phyloP scores from a whole-genome alignment of 176 grass and related monocot species.

The Aegilops tauschii region DNA sequence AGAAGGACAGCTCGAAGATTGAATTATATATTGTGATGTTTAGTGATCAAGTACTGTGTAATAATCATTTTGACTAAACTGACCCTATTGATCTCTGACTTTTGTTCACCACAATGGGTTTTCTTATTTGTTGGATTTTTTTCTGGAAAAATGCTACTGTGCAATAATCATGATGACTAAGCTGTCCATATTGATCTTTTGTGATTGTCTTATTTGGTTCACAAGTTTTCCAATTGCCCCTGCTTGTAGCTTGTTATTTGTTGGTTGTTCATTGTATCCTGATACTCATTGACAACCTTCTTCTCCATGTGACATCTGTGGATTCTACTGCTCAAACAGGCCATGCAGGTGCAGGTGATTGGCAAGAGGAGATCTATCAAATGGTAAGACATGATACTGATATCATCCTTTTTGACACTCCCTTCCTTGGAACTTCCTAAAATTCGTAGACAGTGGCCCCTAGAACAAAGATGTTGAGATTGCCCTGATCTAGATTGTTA shows the following conservation, averaged over 20 bases:
- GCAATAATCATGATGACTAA: not conserved
- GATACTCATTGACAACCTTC: constrained; percentile 14
- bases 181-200: not conserved
- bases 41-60: not conserved
- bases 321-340: constrained; percentile 76
- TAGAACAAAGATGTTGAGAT: not conserved
- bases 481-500: constrained; percentile 2
- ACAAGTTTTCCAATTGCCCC: not conserved
- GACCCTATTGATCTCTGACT: not conserved
- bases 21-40: not conserved
- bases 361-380: constrained; percentile 79
- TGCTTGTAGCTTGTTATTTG: not conserved
- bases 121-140: not conserved
- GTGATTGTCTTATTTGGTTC: not conserved
- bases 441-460: not conserved
- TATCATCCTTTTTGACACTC: not conserved
- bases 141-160: not conserved
- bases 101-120: not conserved
- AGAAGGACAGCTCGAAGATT: not conserved
- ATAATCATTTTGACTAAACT: not conserved
- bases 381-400: constrained; percentile 45
- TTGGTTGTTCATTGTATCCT: constrained; percentile 19
- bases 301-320: constrained; percentile 58
- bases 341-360: constrained; percentile 41
- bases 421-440: not conserved